Evolutionary conservation across 2,329 filamentous ascomycete species (phyloP).

Genomic region (Lachnum nothofagi): DNA sequence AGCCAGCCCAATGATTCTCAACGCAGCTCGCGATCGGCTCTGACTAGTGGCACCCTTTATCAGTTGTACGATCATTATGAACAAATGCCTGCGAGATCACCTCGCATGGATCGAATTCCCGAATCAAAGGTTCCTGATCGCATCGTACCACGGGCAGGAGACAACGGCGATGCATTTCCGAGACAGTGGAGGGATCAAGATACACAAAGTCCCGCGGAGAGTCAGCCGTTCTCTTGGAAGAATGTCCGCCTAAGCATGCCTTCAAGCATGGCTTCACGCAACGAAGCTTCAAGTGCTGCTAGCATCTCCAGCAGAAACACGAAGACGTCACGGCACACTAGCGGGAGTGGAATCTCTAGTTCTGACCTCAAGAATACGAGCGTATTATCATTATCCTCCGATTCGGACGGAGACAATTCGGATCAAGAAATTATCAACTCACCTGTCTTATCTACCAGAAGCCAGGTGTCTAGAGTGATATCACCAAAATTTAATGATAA

Average conservation of each 20-base stretch:
- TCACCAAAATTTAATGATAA: not conserved
- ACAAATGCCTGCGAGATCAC: conserved; percentile 15
- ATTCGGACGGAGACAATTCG: conserved; percentile 27
- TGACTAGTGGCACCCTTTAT: conserved; percentile 13
- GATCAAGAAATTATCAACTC: conserved; percentile 16
- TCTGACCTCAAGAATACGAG: conserved; percentile 30
- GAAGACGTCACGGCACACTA: conserved; percentile 28
- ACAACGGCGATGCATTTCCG: not conserved
- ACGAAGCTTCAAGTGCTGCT: conserved; percentile 25
- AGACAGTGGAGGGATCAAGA: not conserved
- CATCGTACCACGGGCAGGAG: not conserved
- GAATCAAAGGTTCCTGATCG: conserved; percentile 21
- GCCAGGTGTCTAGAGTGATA: not conserved
- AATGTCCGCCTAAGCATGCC: conserved; percentile 23
- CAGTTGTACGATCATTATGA: conserved; percentile 29
- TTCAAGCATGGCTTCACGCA: conserved; percentile 15
- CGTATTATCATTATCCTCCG: conserved; percentile 32
- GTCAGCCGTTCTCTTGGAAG: conserved; percentile 27
- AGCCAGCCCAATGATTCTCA: conserved; percentile 17
- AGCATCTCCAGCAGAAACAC: conserved; percentile 32
- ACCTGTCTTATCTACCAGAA: not conserved
- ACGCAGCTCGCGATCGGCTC: conserved; percentile 6
- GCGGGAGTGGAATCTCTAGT: conserved; percentile 26
- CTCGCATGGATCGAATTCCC: conserved; percentile 25
- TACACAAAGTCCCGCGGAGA: conserved; percentile 6